Evolutionary conservation across 129 eudicot genomes (phyloP), one percentile per base, ranked within the genome.

Genomic region (Tagetes erecta): DNA sequence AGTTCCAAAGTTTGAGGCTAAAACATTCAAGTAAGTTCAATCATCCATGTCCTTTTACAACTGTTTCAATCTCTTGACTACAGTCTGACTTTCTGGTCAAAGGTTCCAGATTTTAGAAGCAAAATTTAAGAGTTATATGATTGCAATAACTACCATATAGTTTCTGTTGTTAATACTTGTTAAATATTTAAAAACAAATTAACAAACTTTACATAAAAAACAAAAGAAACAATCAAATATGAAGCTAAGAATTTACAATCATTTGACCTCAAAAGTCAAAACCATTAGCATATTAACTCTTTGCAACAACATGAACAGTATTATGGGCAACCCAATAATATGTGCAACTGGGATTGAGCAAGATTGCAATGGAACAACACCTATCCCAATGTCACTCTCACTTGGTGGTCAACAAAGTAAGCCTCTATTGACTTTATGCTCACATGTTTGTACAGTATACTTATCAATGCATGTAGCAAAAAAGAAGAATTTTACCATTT

Each of bases 271-370:
- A 47, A 60, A 77, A 59, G 64, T 77, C 41, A 65, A 77, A 41
- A 67, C 37, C 6, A 1, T 36, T 64, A 3, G 11, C 1, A 41
- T 27, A 36, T 79, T 68, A 71, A 12, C 67, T 71, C 2, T 69
- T 58, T 6, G 12, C 30, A 27, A 44, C 40, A 42, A 51, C 11
- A 53, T 79, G 35, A 58, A 74, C 91, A 94, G 99, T 73, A 79
- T 94, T 52, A 50, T 90, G 79, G 99, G 99, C 68, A 94, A 94
- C 75, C 91, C 93, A 1, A 87, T 80, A 82, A 91, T 94, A 80
- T 94, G 99, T 77, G 93, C 96, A 0, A 88, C 93, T 9, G 96
- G 96, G 70, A 91, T 41, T 14, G 95, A 87, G 81, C 80, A 83
- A 68, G 94, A 91, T 64, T 94, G 99, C 86, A 88, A 83, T 60